Base-by-base conservation (phyloP, 1,284 basidiomycete species). In the Papiliotrema fonsecae region DNA sequence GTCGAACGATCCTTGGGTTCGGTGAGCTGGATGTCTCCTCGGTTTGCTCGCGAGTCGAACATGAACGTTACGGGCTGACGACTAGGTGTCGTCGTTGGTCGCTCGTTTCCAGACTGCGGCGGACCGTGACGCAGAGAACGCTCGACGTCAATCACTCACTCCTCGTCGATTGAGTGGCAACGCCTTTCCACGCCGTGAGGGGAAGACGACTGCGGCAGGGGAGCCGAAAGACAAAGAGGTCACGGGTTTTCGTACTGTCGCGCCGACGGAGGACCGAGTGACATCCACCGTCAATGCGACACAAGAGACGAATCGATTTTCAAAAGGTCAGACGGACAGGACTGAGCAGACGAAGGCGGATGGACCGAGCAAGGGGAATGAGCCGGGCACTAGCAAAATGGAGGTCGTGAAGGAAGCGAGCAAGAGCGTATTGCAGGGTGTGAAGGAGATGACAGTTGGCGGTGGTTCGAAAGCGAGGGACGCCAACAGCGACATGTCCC, bases 31-130 rank as follows among this genome's bases (percentile, higher is more conserved):
- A 4, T 14, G 25, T 24, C 18, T 11, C 19, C 19, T 24, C 30
- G 27, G 6, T 30, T 41, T 6, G 7, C 27, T n/a, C n/a, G n/a
- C n/a, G n/a, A n/a, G n/a, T n/a, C n/a, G n/a, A n/a, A n/a, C n/a
- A n/a, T 43, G 10, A 13, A n/a, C 27, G 18, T 14, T 38, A 37
- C 28, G 9, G 9, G 19, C 16, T 36, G 21, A 21, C 24, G 18
- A 6, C 37, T 19, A 65, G 63, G 63, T 65, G 6, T 64, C 61
- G 6, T 58, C 61, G n/a, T 50, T 65, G 2, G 63, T 65, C 6
- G 63, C 63, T 2, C 52, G 63, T 4, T 65, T 63, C 44, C 63
- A 65, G 42, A 65, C 56, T 10, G 63, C 61, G 41, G 63, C 63
- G 3, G 49, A 63, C 24, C 42, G 54, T 21, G 58, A 63, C 35